These are phyloP conservation scores for Cercospora sp. DNA, from an alignment of 2,329 filamentous ascomycete species.

Conservation along the genomic window DNA sequence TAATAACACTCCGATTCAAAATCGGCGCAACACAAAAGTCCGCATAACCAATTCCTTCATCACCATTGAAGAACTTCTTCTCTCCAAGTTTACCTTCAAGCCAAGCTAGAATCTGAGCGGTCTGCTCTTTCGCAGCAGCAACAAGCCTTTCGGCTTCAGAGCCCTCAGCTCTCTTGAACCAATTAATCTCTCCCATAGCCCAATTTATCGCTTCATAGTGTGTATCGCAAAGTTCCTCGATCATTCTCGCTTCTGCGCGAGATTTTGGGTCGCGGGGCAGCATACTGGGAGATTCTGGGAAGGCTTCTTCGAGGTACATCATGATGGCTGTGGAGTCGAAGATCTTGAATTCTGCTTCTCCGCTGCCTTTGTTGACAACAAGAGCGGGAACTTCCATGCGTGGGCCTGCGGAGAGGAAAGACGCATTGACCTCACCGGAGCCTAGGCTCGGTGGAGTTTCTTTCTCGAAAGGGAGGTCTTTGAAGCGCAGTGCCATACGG, in stretches of 20 bases:
- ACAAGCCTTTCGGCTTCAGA: constrained; percentile 30
- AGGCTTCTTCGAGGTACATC: constrained; percentile 37
- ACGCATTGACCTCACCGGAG: constrained; percentile 35
- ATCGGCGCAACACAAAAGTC: constrained; percentile 35
- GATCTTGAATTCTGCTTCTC: constrained; percentile 32
- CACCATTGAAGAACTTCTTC: constrained; percentile 34
- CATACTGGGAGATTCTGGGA: constrained; percentile 25
- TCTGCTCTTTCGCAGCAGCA: constrained; percentile 32
- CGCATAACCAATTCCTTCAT: constrained; percentile 32
- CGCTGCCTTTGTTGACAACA: constrained; percentile 6
- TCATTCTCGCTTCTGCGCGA: constrained; percentile 33
- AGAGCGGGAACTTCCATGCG: constrained; percentile 41
- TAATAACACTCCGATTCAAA: constrained; percentile 30
- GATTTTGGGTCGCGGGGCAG: constrained; percentile 20
- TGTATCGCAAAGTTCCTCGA: constrained; percentile 37
- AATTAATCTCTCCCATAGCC: constrained; percentile 30
- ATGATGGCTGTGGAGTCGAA: constrained; percentile 40
- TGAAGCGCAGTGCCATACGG: constrained; percentile 41
- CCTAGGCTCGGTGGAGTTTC: constrained; percentile 40
- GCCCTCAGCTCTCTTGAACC: constrained; percentile 31
- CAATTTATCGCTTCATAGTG: constrained; percentile 39
- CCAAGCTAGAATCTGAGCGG: constrained; percentile 31
- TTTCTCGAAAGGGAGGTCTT: constrained; percentile 40
- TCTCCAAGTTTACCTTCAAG: constrained; percentile 29
- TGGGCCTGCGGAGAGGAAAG: constrained; percentile 35